Evolutionary conservation across 352 stramenopile species (phyloP).

Genomic region (Globisporangium viniferum): DNA sequence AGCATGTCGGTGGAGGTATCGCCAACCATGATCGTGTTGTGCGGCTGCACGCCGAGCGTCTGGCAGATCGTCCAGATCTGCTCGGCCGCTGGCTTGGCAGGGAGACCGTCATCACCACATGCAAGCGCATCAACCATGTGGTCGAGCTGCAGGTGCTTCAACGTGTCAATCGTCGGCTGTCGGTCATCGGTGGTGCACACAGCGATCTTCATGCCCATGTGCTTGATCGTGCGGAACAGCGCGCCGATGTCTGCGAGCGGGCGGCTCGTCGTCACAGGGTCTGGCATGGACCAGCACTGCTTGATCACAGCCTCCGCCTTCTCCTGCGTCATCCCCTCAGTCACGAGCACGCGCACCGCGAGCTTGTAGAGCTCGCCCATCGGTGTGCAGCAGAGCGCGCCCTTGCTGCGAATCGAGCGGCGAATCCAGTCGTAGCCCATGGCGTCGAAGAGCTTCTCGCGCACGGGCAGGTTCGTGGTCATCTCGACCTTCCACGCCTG

Average conservation of each 20-base stretch:
- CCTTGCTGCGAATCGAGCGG: conserved; percentile 78
- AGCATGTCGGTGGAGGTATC: conserved; percentile 86
- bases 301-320: conserved; percentile 64
- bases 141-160: conserved; percentile 67
- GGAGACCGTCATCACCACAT: conserved; percentile 80
- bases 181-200: conserved; percentile 87
- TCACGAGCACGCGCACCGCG: conserved; percentile 67
- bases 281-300: conserved; percentile 82
- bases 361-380: conserved; percentile 87
- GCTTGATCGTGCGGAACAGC: conserved; percentile 82
- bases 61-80: conserved; percentile 87
- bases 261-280: conserved; percentile 68
- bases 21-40: conserved; percentile 88
- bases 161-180: conserved; percentile 69
- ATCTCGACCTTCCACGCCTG: conserved; percentile 86
- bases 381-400: conserved; percentile 78
- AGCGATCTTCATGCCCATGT: conserved; percentile 87
- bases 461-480: conserved; percentile 68
- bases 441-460: conserved; percentile 81
- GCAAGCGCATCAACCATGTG: conserved; percentile 75
- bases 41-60: conserved; percentile 64
- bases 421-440: conserved; percentile 88
- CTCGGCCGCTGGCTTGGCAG: conserved; percentile 77
- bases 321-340: conserved; percentile 61
- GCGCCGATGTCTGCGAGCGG: conserved; percentile 67